These are phyloP conservation scores for Colletotrichum sp. DNA, from an alignment of 2,329 filamentous ascomycete species.

Conservation along the genomic window DNA sequence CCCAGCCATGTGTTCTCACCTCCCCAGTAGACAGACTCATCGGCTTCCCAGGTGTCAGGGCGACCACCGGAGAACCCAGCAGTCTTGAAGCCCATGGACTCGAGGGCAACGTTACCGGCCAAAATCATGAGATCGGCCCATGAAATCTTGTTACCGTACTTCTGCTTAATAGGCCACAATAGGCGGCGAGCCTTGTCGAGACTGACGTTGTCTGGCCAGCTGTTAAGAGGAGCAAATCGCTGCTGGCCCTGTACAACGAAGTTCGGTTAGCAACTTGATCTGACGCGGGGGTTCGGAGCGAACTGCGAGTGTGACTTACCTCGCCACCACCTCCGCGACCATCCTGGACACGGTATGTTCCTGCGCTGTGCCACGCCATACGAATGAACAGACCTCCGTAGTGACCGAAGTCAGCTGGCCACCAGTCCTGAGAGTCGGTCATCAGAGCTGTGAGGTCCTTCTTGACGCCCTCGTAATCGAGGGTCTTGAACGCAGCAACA, in stretches of 20 bases:
- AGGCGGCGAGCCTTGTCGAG: conserved; percentile 83
- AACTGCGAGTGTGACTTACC: conserved; percentile 21
- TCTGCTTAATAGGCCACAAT: conserved; percentile 77
- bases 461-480: conserved; percentile 76
- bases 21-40: conserved; percentile 81
- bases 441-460: conserved; percentile 74
- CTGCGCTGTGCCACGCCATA: conserved; percentile 82
- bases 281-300: conserved; percentile 53
- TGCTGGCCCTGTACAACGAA: conserved; percentile 64
- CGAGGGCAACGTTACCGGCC: conserved; percentile 77
- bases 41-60: conserved; percentile 75
- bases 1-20: conserved; percentile 73
- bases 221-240: conserved; percentile 81
- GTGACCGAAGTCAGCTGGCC: conserved; percentile 83
- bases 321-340: conserved; percentile 77
- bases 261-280: conserved; percentile 42
- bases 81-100: conserved; percentile 77
- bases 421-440: conserved; percentile 82
- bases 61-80: conserved; percentile 78
- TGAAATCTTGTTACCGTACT: conserved; percentile 83
- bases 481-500: conserved; percentile 72
- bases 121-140: conserved; percentile 78
- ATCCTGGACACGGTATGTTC: conserved; percentile 78
- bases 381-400: conserved; percentile 83
- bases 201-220: conserved; percentile 81